These are phyloP conservation scores for Podospora australis DNA, from an alignment of 495 filamentous ascomycete genomes.

Conservation along the genomic window DNA sequence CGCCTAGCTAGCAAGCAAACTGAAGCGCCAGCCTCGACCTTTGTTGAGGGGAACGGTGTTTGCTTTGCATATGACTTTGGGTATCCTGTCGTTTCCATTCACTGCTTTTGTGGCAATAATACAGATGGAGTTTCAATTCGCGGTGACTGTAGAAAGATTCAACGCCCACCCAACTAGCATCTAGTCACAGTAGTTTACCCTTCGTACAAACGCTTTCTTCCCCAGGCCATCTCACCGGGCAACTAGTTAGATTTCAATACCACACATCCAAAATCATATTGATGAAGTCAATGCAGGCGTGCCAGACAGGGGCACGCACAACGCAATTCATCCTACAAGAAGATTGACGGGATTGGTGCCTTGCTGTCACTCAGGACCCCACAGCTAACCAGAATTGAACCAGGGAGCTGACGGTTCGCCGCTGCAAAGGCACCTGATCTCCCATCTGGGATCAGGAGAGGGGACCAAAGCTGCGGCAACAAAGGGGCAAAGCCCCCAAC, in stretches of 20 bases:
- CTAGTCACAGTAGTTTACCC: no score
- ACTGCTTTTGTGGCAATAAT: no score
- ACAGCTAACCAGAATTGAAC: not conserved
- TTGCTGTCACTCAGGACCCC: not conserved
- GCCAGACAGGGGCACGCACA: not conserved
- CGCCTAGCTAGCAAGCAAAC: not conserved
- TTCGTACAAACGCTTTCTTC: not conserved
- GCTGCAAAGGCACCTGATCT: not conserved
- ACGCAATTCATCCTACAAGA: not conserved
- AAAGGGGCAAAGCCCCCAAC: not conserved
- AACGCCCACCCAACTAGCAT: no score
- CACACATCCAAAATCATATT: no score
- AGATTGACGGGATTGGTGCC: not conserved
- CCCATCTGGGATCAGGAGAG: not conserved
- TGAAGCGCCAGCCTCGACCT: not conserved
- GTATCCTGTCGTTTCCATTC: no score
- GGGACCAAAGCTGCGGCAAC: not conserved
- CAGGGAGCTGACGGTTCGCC: not conserved
- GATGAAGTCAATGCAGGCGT: not conserved
- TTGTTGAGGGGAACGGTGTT: not conserved
- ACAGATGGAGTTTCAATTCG: no score
- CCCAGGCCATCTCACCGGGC: not conserved
- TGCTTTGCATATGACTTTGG: not conserved
- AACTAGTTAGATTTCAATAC: no score
- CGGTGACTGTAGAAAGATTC: no score